Evolutionary conservation across 441 rosid genomes (phyloP), one percentile per base, ranked within the genome.

Genomic region (Eutrema salsugineum): DNA sequence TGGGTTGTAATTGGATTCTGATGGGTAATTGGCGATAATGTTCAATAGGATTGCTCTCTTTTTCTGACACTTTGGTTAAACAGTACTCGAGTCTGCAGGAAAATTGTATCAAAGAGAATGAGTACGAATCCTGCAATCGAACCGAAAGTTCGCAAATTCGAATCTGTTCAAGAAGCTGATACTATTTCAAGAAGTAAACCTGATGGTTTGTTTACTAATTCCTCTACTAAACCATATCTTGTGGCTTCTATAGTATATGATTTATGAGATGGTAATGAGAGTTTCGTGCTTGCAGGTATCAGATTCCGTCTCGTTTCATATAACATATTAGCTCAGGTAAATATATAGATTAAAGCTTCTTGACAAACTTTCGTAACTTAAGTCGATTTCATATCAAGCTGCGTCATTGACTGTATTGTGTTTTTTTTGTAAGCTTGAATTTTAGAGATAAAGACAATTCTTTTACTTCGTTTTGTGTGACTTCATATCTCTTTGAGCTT

Each of bases 281-380:
- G 6, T 48, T 49, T 14, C 11, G 33, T 55, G 35, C 47, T 62
- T 68, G 36, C 83, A 93, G 94, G 96, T 38, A 49, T 85, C 78
- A 89, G 82, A 85, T 87, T 94, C 79, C 74, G 89, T 67, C 88
- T 94, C 32, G 91, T 89, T 55, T 92, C 99, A 0, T 94, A 89
- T 51, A 94, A 94, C 81, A 86, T 94, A 63, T 83, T 94, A 82
- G 98, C 99, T 78, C 99, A 94, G 99, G 99, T 92, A 79, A 24
- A 35, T 71, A 0, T 5, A 42, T 53, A 2, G 0, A 44, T 38
- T 14, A 19, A 16, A 22, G 27, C 27, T 22, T 22, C 57, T 36
- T 39, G 33, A 30, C 36, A 11, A 55, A 14, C 2, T 14, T 40
- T 40, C 14, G 46, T 40, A 14, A 14, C 1, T 48, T 48, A 11